Base-by-base conservation (phyloP, 129 eudicot species). In the Ambrosia artemisiifolia region DNA sequence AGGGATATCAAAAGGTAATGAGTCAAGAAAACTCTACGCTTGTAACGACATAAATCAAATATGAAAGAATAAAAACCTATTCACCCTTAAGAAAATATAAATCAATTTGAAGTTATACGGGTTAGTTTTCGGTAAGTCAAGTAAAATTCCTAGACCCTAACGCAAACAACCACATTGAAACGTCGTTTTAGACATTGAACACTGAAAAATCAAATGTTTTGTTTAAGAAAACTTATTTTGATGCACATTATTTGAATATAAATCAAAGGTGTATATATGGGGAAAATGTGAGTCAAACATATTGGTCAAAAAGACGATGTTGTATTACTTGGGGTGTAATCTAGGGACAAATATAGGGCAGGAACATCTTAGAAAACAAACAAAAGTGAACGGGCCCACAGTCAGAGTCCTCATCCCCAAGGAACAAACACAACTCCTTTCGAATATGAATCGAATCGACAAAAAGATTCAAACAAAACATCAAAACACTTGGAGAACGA, bases 381-480 rank as follows among this genome's bases (percentile, higher is more conserved):
- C 72, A 78, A 78, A 70, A 56, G 74, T 57, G 60, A 32, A 42
- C 30, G 5, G 82, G 81, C 51, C 36, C 55, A 78, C 77, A 78
- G 77, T 78, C 61, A 63, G 51, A 70, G 72, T 78, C 77, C 76
- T 60, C 81, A 69, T 69, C 76, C 81, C 77, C 82, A 71, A 71
- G 71, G 77, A 78, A 78, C 77, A 78, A 63, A 70, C 72, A 78
- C 82, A 78, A 30, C 61, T 32, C 77, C 77, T 78, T 78, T 78
- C 77, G 82, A 71, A 71, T 71, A 64, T 78, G 47, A 78, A 78
- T 78, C 82, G 77, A 78, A 78, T 78, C 82, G 82, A 71, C 82
- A 78, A 78, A 78, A 78, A 78, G 82, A 78, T 78, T 78, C 82
- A 78, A 71, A 78, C 77, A 78, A 63, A 71, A 78, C 82, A 78